Base-by-base conservation (phyloP, 345 rosid genomes). In the Kandelia obovata region DNA sequence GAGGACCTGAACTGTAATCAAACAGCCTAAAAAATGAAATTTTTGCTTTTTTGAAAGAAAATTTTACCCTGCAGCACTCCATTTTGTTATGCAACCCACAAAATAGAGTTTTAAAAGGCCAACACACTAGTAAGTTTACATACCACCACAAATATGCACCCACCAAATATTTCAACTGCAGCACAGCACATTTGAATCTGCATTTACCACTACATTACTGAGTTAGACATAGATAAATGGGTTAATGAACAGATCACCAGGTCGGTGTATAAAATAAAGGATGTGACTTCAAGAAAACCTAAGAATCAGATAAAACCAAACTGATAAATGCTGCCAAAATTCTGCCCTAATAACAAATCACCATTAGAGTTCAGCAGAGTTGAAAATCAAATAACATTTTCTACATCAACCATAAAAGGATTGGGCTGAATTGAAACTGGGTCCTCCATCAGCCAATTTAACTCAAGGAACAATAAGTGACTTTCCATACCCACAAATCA, bases 11-110 rank as follows among this genome's bases (percentile, higher is more conserved):
- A 43, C 17, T 2, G 49, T 13, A 43, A 43, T 11, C 16, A 43
- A 43, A 43, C 49, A 43, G 17, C 1, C 3, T 3, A 13, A 43
- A 43, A 13, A 11, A 11, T 9, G 15, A 9, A 11, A 2, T 0
- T 39, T 37, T 35, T 35, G 6, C 5, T 32, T 7, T 34, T 34
- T 34, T 34, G 1, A 39, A 8, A 39, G 46, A 39, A 39, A 39
- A 39, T 39, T 10, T 39, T 87, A 31, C 89, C 96, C 5, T 78
- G 76, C 72, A 91, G 89, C 59, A 88, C n/a, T 52, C 55, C 21
- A 17, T 52, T 17, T 52, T 52, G 55, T 52, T 52, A 16, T 52
- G n/a, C 55, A 52, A 52, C 55, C 23, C 46, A 39, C 13, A 11
- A 10, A 17, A 16, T 6, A 52, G 23, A 19, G 20, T 52, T 15